These are phyloP conservation scores for Sphagnum tenellum DNA, from an alignment of 225 moss, liverwort and hornwort species.

Conservation along the genomic window DNA sequence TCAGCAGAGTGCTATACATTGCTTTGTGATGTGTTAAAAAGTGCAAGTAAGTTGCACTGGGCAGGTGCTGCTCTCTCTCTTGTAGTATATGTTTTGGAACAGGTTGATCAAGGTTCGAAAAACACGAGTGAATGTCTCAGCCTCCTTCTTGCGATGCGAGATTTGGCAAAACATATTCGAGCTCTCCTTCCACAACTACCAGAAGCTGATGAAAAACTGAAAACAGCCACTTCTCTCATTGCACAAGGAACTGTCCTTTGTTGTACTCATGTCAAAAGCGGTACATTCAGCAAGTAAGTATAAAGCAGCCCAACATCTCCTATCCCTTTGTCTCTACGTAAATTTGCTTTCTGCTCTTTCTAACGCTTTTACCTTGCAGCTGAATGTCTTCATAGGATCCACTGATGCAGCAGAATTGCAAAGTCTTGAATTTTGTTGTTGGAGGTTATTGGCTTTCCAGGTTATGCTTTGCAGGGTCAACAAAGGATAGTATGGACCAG, in stretches of 20 bases:
- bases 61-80: slow-evolving; percentile 58
- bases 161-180: slow-evolving; percentile 48
- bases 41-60: slow-evolving; percentile 52
- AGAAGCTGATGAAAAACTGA: slow-evolving; percentile 36
- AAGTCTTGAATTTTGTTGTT: neutral
- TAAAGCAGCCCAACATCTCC: no score
- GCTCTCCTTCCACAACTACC: slow-evolving; percentile 36
- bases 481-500: slow-evolving; percentile 23
- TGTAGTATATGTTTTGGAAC: slow-evolving; percentile 43
- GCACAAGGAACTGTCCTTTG: slow-evolving; percentile 46
- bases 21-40: slow-evolving; percentile 27
- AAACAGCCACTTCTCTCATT: slow-evolving; percentile 35
- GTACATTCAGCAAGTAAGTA: slow-evolving; percentile 35
- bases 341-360: no score
- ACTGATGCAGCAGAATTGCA: no score
- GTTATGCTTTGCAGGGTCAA: slow-evolving; percentile 39
- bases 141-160: slow-evolving; percentile 43
- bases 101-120: slow-evolving; percentile 26
- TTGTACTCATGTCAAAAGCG: slow-evolving; percentile 19
- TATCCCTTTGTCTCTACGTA: no score
- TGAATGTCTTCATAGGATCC: no score
- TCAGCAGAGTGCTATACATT: slow-evolving; percentile 20
- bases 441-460: slow-evolving; percentile 12
- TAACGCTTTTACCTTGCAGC: no score
- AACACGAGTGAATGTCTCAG: slow-evolving; percentile 24